Evolutionary conservation across 441 rosid genomes (phyloP).

Genomic region (Adansonia grandidieri): DNA sequence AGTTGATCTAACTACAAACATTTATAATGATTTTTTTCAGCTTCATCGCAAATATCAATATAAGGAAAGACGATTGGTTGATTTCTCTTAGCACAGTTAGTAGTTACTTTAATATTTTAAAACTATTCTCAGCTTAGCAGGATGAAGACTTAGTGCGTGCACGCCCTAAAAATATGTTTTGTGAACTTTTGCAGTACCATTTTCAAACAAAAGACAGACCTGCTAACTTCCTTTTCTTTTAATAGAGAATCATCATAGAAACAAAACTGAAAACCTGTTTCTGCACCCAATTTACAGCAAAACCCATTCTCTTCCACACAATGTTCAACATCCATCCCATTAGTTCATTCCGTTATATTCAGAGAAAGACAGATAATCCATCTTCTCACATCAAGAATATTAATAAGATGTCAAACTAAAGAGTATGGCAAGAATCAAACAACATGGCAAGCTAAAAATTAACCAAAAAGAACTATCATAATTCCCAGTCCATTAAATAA

Average conservation of each 20-base stretch:
- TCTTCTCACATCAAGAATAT: neutral
- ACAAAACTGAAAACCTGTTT: neutral
- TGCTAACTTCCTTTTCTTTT: neutral
- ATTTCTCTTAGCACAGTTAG: neutral
- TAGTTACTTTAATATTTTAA: neutral
- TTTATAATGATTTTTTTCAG: neutral
- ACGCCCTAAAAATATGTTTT: neutral
- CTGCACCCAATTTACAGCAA: conserved; percentile 10
- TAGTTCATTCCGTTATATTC: conserved; percentile 6
- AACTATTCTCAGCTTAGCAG: neutral
- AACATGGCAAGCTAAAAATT: neutral
- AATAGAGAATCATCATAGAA: neutral
- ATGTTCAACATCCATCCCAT: neutral
- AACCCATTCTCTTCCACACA: neutral
- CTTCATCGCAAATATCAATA: neutral
- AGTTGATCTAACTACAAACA: neutral
- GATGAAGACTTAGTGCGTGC: neutral
- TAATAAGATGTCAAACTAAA: conserved; percentile 1
- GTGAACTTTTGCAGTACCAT: neutral
- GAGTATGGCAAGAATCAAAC: neutral
- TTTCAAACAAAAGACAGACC: neutral
- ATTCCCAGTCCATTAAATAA: neutral
- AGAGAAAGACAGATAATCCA: neutral
- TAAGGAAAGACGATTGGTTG: neutral
- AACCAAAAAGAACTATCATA: neutral